These are phyloP conservation scores for Microdochium bolleyi DNA, from an alignment of 2,329 filamentous ascomycete species.

Conservation along the genomic window DNA sequence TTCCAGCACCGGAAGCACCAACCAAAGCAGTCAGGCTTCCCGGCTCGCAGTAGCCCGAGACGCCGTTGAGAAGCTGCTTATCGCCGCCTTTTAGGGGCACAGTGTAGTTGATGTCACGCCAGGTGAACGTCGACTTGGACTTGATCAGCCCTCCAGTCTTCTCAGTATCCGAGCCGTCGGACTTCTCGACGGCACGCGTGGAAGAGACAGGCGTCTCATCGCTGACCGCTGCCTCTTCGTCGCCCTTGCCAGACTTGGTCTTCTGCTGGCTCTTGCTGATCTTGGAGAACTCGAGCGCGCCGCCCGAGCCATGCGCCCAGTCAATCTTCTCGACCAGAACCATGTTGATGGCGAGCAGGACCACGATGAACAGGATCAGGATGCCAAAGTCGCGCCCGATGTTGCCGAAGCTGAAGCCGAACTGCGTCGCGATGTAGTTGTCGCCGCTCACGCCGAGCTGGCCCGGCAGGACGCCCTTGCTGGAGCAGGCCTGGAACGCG, in stretches of 20 bases:
- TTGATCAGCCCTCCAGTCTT: constrained; percentile 38
- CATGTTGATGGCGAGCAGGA: constrained; percentile 67
- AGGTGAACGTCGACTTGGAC: constrained; percentile 62
- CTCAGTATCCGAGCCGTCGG: constrained; percentile 14
- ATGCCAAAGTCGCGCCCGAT: constrained; percentile 75
- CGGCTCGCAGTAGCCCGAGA: constrained; percentile 73
- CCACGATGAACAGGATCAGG: constrained; percentile 64
- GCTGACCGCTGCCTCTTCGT: constrained; percentile 40
- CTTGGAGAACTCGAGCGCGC: constrained; percentile 64
- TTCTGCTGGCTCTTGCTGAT: constrained; percentile 47
- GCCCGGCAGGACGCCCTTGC: constrained; percentile 43
- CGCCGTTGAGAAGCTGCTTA: constrained; percentile 55
- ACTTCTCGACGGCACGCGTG: constrained; percentile 7
- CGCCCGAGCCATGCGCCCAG: constrained; percentile 55
- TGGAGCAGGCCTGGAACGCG: constrained; percentile 41
- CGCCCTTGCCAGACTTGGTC: constrained; percentile 33
- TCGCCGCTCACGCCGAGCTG: constrained; percentile 40
- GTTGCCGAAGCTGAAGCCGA: constrained; percentile 47
- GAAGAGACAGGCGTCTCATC: constrained; percentile 15
- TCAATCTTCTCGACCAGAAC: constrained; percentile 61
- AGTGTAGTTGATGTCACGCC: constrained; percentile 62
- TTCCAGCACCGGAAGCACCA: constrained; percentile 75
- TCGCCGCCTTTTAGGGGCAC: constrained; percentile 60
- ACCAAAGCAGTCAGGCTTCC: constrained; percentile 75
- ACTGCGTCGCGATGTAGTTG: constrained; percentile 43